phyloP scores from a whole-genome alignment of 2,329 filamentous ascomycete genomes.

The Colletotrichum sp. region DNA sequence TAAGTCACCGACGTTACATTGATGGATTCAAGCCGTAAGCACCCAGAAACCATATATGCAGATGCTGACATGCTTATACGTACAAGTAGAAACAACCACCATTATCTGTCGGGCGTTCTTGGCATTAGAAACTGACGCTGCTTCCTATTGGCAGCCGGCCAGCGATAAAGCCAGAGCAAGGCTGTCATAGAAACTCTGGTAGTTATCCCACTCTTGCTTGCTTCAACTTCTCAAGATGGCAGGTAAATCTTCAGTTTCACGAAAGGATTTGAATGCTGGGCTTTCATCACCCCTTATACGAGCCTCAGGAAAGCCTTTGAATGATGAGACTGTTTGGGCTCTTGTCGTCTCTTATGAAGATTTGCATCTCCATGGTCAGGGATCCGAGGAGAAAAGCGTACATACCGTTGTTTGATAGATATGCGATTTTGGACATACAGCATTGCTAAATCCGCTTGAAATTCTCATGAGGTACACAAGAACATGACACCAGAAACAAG shows the following conservation, averaged over 20 bases:
- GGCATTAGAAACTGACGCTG: neutral
- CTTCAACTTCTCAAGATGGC: neutral
- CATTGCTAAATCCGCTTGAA: no score
- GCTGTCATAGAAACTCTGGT: no score
- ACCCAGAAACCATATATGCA: neutral
- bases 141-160: neutral
- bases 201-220: neutral
- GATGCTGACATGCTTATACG: neutral
- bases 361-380: no score
- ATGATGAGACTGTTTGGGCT: neutral
- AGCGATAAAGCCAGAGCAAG: neutral
- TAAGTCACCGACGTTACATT: neutral
- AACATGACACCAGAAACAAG: no score
- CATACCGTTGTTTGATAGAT: no score
- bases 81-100: fast-evolving
- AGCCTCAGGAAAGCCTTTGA: neutral
- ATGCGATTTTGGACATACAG: no score
- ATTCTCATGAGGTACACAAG: no score
- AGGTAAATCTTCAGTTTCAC: neutral
- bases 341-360: neutral
- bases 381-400: no score
- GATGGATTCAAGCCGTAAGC: neutral
- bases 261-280: neutral
- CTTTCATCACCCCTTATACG: fast-evolving
- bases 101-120: neutral